Percentiles rank a stretch among this genome's conserved stretches.
Conservation (phyloP, 2,329 filamentous ascomycete genomes). For the Colletotrichum horii region DNA sequence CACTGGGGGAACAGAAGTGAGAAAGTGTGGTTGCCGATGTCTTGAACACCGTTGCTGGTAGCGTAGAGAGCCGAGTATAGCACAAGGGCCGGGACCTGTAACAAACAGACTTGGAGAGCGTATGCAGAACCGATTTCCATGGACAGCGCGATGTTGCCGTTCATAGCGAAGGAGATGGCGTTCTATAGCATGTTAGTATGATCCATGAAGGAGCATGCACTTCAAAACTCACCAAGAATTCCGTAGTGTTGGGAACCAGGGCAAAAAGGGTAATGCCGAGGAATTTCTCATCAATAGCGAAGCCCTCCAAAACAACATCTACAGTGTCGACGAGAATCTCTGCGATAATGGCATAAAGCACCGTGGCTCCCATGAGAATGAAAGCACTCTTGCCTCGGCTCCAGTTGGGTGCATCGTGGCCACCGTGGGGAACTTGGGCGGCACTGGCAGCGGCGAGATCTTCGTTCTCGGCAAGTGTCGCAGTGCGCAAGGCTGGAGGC, state of each 20-base stretch:
- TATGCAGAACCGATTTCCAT: slow-evolving; percentile 99
- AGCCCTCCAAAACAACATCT: slow-evolving; percentile 90
- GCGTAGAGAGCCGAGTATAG: slow-evolving; percentile 81
- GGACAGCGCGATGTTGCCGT: slow-evolving; percentile 96
- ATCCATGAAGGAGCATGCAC: no score
- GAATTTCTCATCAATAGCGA: slow-evolving; percentile 96
- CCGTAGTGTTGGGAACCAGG: slow-evolving; percentile 95
- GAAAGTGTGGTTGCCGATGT: slow-evolving; percentile 68
- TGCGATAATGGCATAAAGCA: slow-evolving; percentile 95
- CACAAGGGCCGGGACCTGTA: slow-evolving; percentile 93
- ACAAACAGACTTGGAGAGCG: slow-evolving; percentile 90
- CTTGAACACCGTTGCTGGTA: slow-evolving; percentile 39
- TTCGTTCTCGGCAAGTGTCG: slow-evolving; percentile 50
- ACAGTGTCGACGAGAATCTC: slow-evolving; percentile 97
- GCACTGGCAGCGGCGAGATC: slow-evolving; percentile 39
- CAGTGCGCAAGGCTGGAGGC: slow-evolving; percentile 40
- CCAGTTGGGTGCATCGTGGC: slow-evolving; percentile 99
- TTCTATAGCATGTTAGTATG: slow-evolving; percentile 61
- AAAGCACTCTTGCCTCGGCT: slow-evolving; percentile 88
- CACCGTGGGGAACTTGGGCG: slow-evolving; percentile 60
- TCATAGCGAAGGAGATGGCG: slow-evolving; percentile 99
- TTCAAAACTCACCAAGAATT: slow-evolving; percentile 77
- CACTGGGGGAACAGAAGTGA: slow-evolving; percentile 96
- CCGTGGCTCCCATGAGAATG: slow-evolving; percentile 85
- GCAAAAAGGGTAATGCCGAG: slow-evolving; percentile 96